Conservation (phyloP, 441 rosid genomes). For the Syzygium syzygioides region DNA sequence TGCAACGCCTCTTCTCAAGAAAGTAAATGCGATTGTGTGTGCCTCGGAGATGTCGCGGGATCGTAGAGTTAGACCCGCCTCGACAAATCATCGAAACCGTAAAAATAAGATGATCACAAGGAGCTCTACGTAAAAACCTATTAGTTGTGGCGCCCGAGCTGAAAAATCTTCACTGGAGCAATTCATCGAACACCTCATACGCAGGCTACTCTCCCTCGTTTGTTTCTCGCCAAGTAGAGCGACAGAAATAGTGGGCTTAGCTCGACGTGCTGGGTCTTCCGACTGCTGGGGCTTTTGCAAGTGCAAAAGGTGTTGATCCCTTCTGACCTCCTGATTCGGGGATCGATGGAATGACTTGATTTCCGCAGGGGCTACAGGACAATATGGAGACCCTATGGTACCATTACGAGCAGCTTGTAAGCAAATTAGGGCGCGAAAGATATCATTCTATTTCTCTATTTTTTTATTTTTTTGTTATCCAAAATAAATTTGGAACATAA, state of each 20-base stretch:
- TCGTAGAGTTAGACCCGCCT: not conserved
- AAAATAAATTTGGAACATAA: no score
- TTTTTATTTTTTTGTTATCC: no score
- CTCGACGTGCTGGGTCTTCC: not conserved
- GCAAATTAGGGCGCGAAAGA: not conserved
- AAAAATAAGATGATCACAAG: not conserved
- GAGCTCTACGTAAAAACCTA: not conserved
- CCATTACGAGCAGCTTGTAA: not conserved
- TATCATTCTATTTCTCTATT: no score
- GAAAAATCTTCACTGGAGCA: slow-evolving; percentile 15
- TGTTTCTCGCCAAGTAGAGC: not conserved
- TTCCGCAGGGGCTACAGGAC: not conserved
- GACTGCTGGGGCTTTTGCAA: not conserved
- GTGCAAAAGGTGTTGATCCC: not conserved
- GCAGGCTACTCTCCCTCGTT: not conserved
- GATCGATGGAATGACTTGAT: not conserved
- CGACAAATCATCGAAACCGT: not conserved
- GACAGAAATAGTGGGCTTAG: not conserved
- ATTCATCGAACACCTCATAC: slow-evolving; percentile 43
- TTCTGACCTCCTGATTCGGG: not conserved
- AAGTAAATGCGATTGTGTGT: slow-evolving; percentile 22
- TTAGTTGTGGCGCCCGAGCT: not conserved
- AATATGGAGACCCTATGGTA: not conserved
- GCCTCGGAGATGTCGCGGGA: not conserved
- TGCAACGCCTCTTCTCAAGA: slow-evolving; percentile 23